Evolutionary conservation across 2,329 filamentous ascomycete species (phyloP).

Genomic region (Pochonia chlamydosporia): DNA sequence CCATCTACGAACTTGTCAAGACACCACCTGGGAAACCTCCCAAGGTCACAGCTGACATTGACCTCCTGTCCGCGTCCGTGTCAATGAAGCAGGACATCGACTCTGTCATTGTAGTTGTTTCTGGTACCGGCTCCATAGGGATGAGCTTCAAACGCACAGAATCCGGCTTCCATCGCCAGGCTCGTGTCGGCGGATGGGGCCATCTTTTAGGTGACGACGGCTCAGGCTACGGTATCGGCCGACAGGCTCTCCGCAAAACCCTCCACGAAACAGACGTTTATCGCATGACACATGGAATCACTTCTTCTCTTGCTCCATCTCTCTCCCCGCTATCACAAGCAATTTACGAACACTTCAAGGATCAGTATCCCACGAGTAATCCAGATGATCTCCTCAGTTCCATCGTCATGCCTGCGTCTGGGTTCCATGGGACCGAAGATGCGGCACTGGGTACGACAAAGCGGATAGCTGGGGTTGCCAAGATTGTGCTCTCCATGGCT

Average conservation of each 20-base stretch:
- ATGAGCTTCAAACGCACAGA: slow-evolving; percentile 27
- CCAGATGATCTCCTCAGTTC: slow-evolving; percentile 13
- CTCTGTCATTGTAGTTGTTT: slow-evolving; percentile 30
- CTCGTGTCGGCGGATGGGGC: slow-evolving; percentile 38
- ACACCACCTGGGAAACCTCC: slow-evolving; percentile 16
- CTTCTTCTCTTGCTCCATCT: not conserved
- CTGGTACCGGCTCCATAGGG: slow-evolving; percentile 37
- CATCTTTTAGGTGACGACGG: slow-evolving; percentile 37
- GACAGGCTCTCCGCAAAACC: slow-evolving; percentile 26
- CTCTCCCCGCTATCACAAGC: slow-evolving; percentile 10
- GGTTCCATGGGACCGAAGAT: slow-evolving; percentile 3
- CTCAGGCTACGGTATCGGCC: slow-evolving; percentile 33
- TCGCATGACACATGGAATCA: not conserved
- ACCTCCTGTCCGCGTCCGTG: slow-evolving; percentile 26
- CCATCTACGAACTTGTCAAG: slow-evolving; percentile 21
- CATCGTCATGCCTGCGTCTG: slow-evolving; percentile 11
- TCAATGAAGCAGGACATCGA: slow-evolving; percentile 9
- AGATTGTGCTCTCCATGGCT: slow-evolving; percentile 13
- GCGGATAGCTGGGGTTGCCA: slow-evolving; percentile 15
- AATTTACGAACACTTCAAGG: slow-evolving; percentile 12
- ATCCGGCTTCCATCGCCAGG: slow-evolving; percentile 18
- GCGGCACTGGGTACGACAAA: slow-evolving; percentile 7
- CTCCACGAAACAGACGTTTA: slow-evolving; percentile 24
- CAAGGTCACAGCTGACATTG: slow-evolving; percentile 32
- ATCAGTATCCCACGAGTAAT: slow-evolving; percentile 3